Evolutionary conservation across 176 grass and related monocot genomes (phyloP).

Genomic region (Juncus inflexus): DNA sequence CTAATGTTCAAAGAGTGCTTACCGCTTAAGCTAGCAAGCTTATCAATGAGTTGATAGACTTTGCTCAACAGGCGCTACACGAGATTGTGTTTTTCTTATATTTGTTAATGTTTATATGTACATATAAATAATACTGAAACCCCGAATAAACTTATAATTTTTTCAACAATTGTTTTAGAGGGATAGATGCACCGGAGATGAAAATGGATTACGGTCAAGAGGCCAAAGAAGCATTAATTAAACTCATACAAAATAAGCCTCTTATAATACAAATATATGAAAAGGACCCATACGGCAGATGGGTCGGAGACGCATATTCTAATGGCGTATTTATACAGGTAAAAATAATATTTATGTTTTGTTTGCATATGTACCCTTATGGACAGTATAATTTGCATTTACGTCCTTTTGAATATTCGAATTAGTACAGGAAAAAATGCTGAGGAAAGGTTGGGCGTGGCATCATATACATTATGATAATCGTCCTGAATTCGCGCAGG

Average conservation of each 20-base stretch:
- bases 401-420: too few species aligned
- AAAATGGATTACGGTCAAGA: slow-evolving; percentile 48
- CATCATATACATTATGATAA: background rate
- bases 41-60: too few species aligned
- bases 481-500: slow-evolving; percentile 31
- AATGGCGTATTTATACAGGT: slow-evolving; percentile 56
- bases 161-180: slow-evolving; percentile 18
- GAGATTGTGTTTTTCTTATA: too few species aligned
- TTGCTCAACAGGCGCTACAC: too few species aligned
- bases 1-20: too few species aligned
- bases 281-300: slow-evolving; percentile 42
- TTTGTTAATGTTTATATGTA: too few species aligned
- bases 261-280: slow-evolving; percentile 47
- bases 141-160: too few species aligned
- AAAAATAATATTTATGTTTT: background rate
- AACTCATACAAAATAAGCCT: slow-evolving; percentile 45
- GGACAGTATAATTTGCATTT: background rate
- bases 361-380: slow-evolving; percentile 1
- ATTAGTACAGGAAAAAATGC: slow-evolving; percentile 17
- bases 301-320: slow-evolving; percentile 52
- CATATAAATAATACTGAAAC: too few species aligned
- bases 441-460: slow-evolving; percentile 26
- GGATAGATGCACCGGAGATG: slow-evolving; percentile 63
- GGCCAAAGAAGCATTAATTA: slow-evolving; percentile 39
- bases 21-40: too few species aligned